Base-by-base conservation (phyloP, 2,329 filamentous ascomycete species). In the Thermoascus crustaceus region DNA sequence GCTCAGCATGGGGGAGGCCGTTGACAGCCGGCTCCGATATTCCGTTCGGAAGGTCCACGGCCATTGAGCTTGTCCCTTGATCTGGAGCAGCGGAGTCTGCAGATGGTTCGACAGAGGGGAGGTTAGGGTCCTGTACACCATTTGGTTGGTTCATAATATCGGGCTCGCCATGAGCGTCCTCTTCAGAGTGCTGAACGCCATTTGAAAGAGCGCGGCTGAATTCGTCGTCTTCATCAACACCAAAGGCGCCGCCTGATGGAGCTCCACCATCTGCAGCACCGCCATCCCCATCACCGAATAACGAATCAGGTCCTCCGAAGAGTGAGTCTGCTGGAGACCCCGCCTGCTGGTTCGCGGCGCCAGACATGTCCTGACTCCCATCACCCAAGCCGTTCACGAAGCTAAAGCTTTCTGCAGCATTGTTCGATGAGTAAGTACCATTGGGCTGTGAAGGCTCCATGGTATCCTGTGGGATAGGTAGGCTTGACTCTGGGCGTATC, bases 281-380 rank as follows among this genome's bases (percentile, higher is more conserved):
- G 54, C 61, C 80, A 57, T 82, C 78, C 35, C 75, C 81, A 46
- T 93, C 87, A 2, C 89, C 91, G 55, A 96, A 98, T 1, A 98
- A 69, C 2, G 87, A 94, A 30, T 87, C 86, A 0, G 85, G 86
- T 1, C 83, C 82, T 7, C 78, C 83, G 52, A 95, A 95, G 0
- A 95, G 68, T 31, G 85, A 94, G 42, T 89, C 83, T 7, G 79
- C 76, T 1, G 81, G 85, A 23, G 79, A 69, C 48, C 78, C 68
- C 55, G 71, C 56, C 14, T 71, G 75, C 50, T 83, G 78, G 23
- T 75, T 75, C 11, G 68, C 65, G 25, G 61, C 59, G 7, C 55
- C 62, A 5, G 53, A 52, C 5, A 49, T 54, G 38, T 49, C 53
- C 30, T 58, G 53, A 11, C 45, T 48, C 17, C 55, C 47, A 10